Evolutionary conservation across 1,284 basidiomycete genomes (phyloP), one percentile per base, ranked within the genome.

Genomic region (Cystobasidium slooffiae): DNA sequence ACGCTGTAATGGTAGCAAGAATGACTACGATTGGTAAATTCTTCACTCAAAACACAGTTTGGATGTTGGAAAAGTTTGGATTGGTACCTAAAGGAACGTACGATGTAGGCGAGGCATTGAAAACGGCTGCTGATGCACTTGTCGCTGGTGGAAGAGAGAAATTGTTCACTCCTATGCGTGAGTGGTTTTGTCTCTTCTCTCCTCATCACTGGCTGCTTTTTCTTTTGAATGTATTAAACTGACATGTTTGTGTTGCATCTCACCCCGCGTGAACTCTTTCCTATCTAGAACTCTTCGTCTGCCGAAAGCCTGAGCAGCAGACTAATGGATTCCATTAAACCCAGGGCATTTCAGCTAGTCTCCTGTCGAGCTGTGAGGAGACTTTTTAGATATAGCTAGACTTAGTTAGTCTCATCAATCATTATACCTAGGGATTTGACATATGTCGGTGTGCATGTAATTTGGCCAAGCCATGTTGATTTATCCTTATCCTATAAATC

Each of bases 11-110:
- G 72, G 75, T 80, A 64, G 92, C 90, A 90, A 87, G 94, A 75
- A 97, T 93, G 86, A 94, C 92, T 83, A 90, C 88, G 86, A 88
- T 91, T 77, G 97, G 97, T 61, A 89, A 89, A 82, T 83, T 94
- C 61, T 87, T 96, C 74, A 95, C 91, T 62, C 94, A 97, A 82
- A 91, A 88, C 75, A 87, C 87, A 0, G 86, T 97, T 63, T 88
- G 90, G 83, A 64, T 90, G 4, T 84, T 97, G 80, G 96, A 99
- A 85, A 85, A 87, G 82, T 1, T 93, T 49, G 88, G 92, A 2
- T 53, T 97, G 12, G 85, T 94, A 6, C 96, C 97, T 66, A 94
- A 96, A 86, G 97, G 96, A 52, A 99, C 97, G 0, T 89, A 86
- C 82, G 89, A 93, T 76, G 93, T 98, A 64, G 93, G 93, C 76